phyloP scores from a whole-genome alignment of 169 alveolate species.

The Plasmodium sp. region DNA sequence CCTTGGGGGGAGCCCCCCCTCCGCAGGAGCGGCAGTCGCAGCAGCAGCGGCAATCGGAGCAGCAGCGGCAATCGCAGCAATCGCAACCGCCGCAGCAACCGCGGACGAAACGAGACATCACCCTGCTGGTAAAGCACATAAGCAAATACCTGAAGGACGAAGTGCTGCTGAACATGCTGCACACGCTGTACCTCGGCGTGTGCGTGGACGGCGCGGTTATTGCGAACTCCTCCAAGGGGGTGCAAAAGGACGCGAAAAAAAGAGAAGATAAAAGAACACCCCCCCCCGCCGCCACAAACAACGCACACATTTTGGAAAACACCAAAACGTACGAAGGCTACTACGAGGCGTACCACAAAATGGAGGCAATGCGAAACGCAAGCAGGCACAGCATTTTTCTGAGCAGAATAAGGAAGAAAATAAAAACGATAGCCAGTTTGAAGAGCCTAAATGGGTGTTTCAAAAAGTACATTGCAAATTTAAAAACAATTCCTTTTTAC shows the following conservation, averaged over 20 bases:
- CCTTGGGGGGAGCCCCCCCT: background rate
- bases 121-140: conserved; percentile 35
- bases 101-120: conserved; percentile 17
- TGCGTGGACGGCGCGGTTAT: conserved; percentile 17
- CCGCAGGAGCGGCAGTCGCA: background rate
- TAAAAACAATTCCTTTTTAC: conserved; percentile 50
- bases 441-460: conserved; percentile 55
- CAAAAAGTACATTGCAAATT: conserved; percentile 60
- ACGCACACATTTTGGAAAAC: background rate
- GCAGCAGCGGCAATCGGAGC: background rate
- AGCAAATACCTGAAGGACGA: conserved; percentile 45
- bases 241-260: background rate
- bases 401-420: conserved; percentile 30
- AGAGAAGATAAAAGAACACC: background rate
- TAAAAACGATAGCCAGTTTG: conserved; percentile 25
- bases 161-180: conserved; percentile 1
- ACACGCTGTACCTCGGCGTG: conserved; percentile 13
- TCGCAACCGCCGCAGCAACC: background rate
- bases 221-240: background rate
- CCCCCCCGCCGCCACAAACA: background rate
- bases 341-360: conserved; percentile 21
- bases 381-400: background rate
- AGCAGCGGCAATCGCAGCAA: background rate
- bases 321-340: conserved; percentile 21
- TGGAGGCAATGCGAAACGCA: background rate